A percentile compares a stretch with the other conserved stretches of the same genome.
Conservation (phyloP, 192 early-diverging fungal species). For the Backusella tuberculispora region DNA sequence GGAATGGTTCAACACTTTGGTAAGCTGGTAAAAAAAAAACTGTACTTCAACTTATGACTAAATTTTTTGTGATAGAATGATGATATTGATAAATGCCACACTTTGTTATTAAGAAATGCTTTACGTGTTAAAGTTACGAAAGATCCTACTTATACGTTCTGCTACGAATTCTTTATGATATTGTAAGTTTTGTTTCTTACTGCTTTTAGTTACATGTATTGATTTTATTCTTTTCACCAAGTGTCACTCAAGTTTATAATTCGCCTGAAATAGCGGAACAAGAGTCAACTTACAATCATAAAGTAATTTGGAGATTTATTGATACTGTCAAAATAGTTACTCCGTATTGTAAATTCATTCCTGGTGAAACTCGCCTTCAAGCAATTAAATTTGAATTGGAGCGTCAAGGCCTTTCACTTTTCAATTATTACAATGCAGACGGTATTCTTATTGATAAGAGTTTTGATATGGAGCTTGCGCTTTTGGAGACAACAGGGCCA, state of each 20-base stretch:
- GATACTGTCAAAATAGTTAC: not conserved
- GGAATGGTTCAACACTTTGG: not conserved
- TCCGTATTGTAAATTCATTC: not conserved
- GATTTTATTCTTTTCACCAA: not conserved
- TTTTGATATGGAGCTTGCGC: not conserved
- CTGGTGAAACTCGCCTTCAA: constrained; percentile 24
- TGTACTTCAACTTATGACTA: not conserved
- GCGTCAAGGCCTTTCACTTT: not conserved
- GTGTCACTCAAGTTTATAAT: not conserved
- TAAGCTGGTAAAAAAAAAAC: not conserved
- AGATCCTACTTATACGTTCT: not conserved
- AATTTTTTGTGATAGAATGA: not conserved
- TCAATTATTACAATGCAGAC: constrained; percentile 1
- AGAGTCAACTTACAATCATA: not conserved
- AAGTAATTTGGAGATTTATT: not conserved
- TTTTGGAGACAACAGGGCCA: not conserved
- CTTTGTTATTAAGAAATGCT: not conserved
- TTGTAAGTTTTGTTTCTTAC: not conserved
- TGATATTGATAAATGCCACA: not conserved
- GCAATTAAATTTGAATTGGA: constrained; percentile 10
- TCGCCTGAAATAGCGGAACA: not conserved
- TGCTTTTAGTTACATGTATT: not conserved
- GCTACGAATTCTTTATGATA: not conserved
- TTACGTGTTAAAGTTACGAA: constrained; percentile 1
- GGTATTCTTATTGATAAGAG: not conserved